phyloP scores from a whole-genome alignment of 2,329 filamentous ascomycete species.

The Hymenoscyphus albidus region DNA sequence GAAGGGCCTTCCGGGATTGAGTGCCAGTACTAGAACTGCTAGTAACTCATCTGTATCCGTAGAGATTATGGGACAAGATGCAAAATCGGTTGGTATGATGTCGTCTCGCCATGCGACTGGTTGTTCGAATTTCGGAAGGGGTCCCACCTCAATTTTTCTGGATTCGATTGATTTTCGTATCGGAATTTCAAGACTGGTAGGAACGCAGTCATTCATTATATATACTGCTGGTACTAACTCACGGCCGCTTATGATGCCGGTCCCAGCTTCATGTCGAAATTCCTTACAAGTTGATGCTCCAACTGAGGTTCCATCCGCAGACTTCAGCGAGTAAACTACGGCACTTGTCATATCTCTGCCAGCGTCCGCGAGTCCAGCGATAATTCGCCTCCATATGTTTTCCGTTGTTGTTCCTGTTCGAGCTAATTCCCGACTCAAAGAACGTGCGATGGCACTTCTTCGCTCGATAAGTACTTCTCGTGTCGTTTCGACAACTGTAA shows the following conservation, averaged over 20 bases:
- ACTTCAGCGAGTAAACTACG: slow-evolving; percentile 30
- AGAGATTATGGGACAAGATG: slow-evolving; percentile 65
- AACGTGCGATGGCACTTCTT: slow-evolving; percentile 36
- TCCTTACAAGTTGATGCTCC: not conserved
- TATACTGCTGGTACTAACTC: slow-evolving; percentile 11
- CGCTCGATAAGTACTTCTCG: slow-evolving; percentile 36
- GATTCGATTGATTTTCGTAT: slow-evolving; percentile 11
- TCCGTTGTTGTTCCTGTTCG: slow-evolving; percentile 28
- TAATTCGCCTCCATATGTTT: slow-evolving; percentile 34
- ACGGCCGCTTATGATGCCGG: slow-evolving; percentile 16
- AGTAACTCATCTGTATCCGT: slow-evolving; percentile 61
- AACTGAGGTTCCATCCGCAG: not conserved
- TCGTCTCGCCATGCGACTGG: slow-evolving; percentile 63
- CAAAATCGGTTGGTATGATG: slow-evolving; percentile 57
- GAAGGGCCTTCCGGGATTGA: slow-evolving; percentile 68
- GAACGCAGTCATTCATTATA: slow-evolving; percentile 10
- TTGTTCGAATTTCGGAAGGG: slow-evolving; percentile 37
- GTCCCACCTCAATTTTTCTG: slow-evolving; percentile 10
- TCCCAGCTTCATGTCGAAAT: slow-evolving; percentile 17
- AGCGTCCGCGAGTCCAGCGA: slow-evolving; percentile 22
- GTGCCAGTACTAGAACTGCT: slow-evolving; percentile 64
- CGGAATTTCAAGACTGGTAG: slow-evolving; percentile 4
- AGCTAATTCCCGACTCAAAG: slow-evolving; percentile 34
- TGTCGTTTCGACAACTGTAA: slow-evolving; percentile 35
- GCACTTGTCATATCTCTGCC: slow-evolving; percentile 34